Evolutionary conservation across 1,139 yeast genomes (phyloP).

Genomic region (Suhomyces taliae): DNA sequence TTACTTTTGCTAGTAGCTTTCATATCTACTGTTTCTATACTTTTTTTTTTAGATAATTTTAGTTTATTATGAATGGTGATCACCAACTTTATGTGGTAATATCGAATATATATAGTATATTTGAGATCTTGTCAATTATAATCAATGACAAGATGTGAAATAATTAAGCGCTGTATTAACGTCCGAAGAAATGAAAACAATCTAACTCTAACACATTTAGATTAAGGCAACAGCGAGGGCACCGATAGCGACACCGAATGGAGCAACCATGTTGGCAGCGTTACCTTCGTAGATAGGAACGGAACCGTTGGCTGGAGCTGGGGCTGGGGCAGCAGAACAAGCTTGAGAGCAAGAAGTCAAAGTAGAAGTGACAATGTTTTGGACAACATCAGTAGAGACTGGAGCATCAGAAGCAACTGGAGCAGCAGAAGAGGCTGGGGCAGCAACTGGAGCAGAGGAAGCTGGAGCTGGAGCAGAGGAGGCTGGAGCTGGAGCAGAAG

Average conservation of each 20-base stretch:
- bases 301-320: slow-evolving; percentile 4
- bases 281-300: slow-evolving; percentile 10
- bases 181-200: slow-evolving; percentile 6
- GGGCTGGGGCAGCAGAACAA: slow-evolving; percentile 4
- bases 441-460: slow-evolving; percentile 1
- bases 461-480: slow-evolving; percentile 3
- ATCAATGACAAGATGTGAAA: neutral
- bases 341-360: neutral
- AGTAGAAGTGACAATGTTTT: neutral
- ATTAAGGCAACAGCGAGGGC: slow-evolving; percentile 38
- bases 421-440: slow-evolving; percentile 5
- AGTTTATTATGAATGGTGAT: too few relatives aligned
- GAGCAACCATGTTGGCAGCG: slow-evolving; percentile 22
- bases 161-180: neutral
- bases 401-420: slow-evolving; percentile 2
- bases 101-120: neutral
- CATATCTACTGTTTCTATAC: too few relatives aligned
- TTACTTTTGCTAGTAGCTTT: too few relatives aligned
- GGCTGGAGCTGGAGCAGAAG: slow-evolving; percentile 4
- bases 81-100: too few relatives aligned
- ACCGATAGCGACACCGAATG: slow-evolving; percentile 38
- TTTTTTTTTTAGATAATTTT: too few relatives aligned
- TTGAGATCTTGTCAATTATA: neutral
- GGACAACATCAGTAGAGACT: neutral
- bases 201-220: slow-evolving; percentile 14